A percentile compares a stretch with the other conserved stretches of the same genome.
phyloP scores from a whole-genome alignment of 2,329 filamentous ascomycete species.

The Fusarium acutatum region DNA sequence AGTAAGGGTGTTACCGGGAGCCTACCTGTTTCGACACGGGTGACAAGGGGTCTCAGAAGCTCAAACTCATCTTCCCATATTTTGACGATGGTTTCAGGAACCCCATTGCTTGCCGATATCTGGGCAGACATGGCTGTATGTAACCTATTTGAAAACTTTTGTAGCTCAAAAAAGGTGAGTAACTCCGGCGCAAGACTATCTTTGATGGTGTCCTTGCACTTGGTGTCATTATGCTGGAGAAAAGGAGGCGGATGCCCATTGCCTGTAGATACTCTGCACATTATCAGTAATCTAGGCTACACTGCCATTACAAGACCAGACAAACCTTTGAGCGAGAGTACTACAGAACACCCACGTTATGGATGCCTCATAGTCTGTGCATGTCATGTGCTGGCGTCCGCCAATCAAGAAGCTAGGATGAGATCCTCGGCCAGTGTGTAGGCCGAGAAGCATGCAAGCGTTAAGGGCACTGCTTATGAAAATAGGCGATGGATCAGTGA shows the following conservation, averaged over 20 bases:
- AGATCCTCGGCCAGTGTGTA: constrained; percentile 62
- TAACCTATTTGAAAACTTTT: constrained; percentile 60
- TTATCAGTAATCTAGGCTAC: constrained; percentile 2
- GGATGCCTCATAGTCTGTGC: constrained; percentile 61
- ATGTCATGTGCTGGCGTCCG: constrained; percentile 52
- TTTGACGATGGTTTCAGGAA: constrained; percentile 57
- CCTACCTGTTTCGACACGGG: constrained; percentile 56
- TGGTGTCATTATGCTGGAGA: constrained; percentile 59
- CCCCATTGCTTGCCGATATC: constrained; percentile 56
- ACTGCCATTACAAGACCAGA: neutral
- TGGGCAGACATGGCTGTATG: constrained; percentile 58
- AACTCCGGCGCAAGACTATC: constrained; percentile 55
- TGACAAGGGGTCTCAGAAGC: constrained; percentile 56
- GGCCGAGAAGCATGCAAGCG: constrained; percentile 57
- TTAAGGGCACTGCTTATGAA: constrained; percentile 58
- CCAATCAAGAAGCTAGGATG: constrained; percentile 59
- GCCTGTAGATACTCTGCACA: constrained; percentile 46
- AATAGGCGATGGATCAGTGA: constrained; percentile 59
- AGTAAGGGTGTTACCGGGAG: neutral
- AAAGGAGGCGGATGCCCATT: constrained; percentile 59
- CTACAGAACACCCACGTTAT: constrained; percentile 64
- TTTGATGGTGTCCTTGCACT: constrained; percentile 52
- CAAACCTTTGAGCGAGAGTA: constrained; percentile 59
- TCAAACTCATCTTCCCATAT: constrained; percentile 63
- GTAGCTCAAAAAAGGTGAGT: constrained; percentile 54